Conservation (phyloP, 192 early-diverging fungal genomes). For the Lunasporangiospora selenospora region DNA sequence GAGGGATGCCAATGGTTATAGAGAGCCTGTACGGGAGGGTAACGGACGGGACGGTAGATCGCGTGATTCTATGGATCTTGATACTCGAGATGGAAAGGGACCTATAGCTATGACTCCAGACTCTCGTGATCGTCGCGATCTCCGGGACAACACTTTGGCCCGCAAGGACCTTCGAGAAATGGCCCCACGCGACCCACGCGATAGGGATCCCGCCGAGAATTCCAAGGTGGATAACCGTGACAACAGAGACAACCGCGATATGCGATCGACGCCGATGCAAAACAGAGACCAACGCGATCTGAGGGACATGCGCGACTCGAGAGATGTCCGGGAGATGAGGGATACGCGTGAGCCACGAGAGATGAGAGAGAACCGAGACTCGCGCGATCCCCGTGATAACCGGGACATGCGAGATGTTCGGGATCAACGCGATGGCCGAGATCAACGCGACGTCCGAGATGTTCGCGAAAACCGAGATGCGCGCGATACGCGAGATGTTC, state of each 20-base stretch:
- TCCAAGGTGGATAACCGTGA: conserved; percentile 9
- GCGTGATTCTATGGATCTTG: no score
- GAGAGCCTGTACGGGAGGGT: no score
- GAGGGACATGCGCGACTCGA: background rate
- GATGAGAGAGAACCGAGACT: background rate
- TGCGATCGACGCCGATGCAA: conserved; percentile 3
- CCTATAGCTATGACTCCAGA: no score
- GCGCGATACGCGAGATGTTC: conserved; percentile 24
- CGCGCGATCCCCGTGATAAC: conserved; percentile 11
- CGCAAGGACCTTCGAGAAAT: conserved; percentile 35
- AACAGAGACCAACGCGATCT: conserved; percentile 1
- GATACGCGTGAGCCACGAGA: conserved; percentile 12
- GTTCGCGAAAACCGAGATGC: conserved; percentile 5
- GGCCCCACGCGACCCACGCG: conserved; percentile 35
- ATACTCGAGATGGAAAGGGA: no score
- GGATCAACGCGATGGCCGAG: background rate
- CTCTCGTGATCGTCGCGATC: no score
- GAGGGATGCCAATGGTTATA: no score
- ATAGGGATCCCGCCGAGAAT: conserved; percentile 9
- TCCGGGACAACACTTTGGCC: no score
- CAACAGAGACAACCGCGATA: background rate
- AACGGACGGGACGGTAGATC: no score
- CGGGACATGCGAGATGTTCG: background rate
- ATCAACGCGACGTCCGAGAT: background rate
- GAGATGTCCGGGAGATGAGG: conserved; percentile 3